Percentiles rank a stretch among this genome's conserved stretches.
These are phyloP conservation scores for Skeletonema marinoi DNA, from an alignment of 108 stramenopile genomes.

Conservation along the genomic window DNA sequence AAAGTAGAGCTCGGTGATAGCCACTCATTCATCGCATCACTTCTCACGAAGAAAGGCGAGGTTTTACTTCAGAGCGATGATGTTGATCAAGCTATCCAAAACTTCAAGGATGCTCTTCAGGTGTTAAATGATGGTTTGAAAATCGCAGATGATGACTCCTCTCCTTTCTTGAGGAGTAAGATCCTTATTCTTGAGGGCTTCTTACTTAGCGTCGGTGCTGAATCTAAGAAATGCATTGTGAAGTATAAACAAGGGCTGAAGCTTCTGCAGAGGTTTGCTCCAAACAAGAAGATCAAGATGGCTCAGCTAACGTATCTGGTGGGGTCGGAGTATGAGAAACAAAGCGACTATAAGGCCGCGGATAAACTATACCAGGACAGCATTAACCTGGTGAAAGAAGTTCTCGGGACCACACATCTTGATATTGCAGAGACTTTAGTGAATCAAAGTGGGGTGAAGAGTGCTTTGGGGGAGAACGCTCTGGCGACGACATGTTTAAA, in stretches of 20 bases:
- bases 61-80: constrained; percentile 67
- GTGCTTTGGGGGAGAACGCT: constrained; percentile 24
- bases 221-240: constrained; percentile 52
- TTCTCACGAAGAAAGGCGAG: constrained; percentile 65
- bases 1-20: constrained; percentile 63
- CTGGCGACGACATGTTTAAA: constrained; percentile 68
- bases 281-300: constrained; percentile 63
- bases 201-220: constrained; percentile 55
- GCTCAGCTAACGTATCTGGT: constrained; percentile 65
- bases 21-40: constrained; percentile 56
- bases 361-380: constrained; percentile 72
- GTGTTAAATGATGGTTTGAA: constrained; percentile 50
- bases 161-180: constrained; percentile 3
- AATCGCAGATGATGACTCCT: background rate
- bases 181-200: constrained; percentile 51
- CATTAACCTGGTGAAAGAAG: constrained; percentile 57
- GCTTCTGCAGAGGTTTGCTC: constrained; percentile 58
- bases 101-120: constrained; percentile 70
- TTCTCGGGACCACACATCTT: constrained; percentile 67
- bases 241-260: constrained; percentile 67
- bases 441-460: constrained; percentile 48
- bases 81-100: constrained; percentile 59
- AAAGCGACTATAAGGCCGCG: constrained; percentile 59
- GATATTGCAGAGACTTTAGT: constrained; percentile 78
- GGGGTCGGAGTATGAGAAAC: constrained; percentile 66